Percentiles rank a stretch among this genome's conserved stretches.
phyloP scores from a whole-genome alignment of 1,284 basidiomycete genomes.

The Stygiomarasmius scandens region DNA sequence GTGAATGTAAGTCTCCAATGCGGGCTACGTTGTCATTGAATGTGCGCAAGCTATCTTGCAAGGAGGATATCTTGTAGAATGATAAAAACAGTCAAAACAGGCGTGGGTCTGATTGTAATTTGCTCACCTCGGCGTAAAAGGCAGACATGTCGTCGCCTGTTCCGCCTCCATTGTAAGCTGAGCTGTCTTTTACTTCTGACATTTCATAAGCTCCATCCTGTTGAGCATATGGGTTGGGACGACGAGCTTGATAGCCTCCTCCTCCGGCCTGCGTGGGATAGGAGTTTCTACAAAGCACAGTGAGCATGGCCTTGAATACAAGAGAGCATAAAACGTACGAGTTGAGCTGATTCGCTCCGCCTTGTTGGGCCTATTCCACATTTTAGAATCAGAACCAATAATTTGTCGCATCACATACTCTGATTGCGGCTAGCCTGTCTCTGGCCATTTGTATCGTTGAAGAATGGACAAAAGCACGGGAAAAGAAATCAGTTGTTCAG shows the following conservation, averaged over 20 bases:
- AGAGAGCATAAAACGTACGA: slow-evolving; percentile 44
- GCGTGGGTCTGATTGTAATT: background rate
- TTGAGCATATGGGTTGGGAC: slow-evolving; percentile 65
- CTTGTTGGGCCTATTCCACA: slow-evolving; percentile 63
- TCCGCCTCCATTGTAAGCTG: slow-evolving; percentile 40
- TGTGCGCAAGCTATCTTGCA: slow-evolving; percentile 70
- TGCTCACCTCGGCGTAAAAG: slow-evolving; percentile 75
- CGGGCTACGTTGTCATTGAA: slow-evolving; percentile 74
- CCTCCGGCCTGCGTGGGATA: slow-evolving; percentile 66
- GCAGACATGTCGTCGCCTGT: slow-evolving; percentile 61
- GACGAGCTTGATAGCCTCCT: slow-evolving; percentile 47
- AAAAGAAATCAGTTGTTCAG: background rate
- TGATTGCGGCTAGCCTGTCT: slow-evolving; percentile 83
- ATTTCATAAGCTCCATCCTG: slow-evolving; percentile 75
- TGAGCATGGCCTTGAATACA: background rate
- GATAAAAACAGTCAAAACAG: slow-evolving; percentile 2
- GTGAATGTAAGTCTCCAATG: slow-evolving; percentile 74
- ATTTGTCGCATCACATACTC: slow-evolving; percentile 47
- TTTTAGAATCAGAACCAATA: background rate
- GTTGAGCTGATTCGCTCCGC: slow-evolving; percentile 49
- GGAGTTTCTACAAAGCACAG: slow-evolving; percentile 48
- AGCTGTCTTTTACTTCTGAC: slow-evolving; percentile 62
- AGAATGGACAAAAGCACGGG: slow-evolving; percentile 2
- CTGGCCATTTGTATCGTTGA: slow-evolving; percentile 59
- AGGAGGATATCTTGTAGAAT: slow-evolving; percentile 58